A percentile compares a stretch with the other conserved stretches of the same genome.
phyloP scores from a whole-genome alignment of 2,329 filamentous ascomycete genomes.

The Epichloe bromicola region DNA sequence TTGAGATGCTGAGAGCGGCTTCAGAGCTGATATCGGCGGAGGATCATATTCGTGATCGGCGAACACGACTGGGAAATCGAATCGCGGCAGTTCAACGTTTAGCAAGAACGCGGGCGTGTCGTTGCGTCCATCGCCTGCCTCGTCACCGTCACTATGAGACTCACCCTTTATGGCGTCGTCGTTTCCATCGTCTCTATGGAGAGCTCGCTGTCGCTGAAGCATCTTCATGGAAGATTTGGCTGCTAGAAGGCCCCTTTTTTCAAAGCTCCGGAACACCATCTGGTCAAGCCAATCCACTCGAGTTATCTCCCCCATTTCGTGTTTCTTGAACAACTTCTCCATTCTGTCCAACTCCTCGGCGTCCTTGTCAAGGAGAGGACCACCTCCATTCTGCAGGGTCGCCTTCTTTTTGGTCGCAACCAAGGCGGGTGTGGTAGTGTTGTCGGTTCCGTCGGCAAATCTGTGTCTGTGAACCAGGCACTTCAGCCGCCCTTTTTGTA shows the following conservation, averaged over 20 bases:
- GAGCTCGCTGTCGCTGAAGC: constrained; percentile 33
- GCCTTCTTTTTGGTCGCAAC: constrained; percentile 42
- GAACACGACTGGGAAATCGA: constrained; percentile 92
- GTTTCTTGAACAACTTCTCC: constrained; percentile 86
- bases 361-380: constrained; percentile 51
- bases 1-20: constrained; percentile 42
- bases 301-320: constrained; percentile 96
- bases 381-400: constrained; percentile 34
- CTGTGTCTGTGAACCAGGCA: constrained; percentile 74
- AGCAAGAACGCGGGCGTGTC: constrained; percentile 57
- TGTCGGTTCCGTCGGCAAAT: constrained; percentile 72
- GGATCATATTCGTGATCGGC: constrained; percentile 85
- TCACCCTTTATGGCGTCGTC: constrained; percentile 17
- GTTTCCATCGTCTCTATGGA: constrained; percentile 24
- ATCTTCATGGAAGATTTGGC: constrained; percentile 51
- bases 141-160: constrained; percentile 17
- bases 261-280: constrained; percentile 80
- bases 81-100: constrained; percentile 83
- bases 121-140: constrained; percentile 30
- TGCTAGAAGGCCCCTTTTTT: constrained; percentile 61
- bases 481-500: constrained; percentile 86
- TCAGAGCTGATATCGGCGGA: constrained; percentile 66
- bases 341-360: constrained; percentile 78
- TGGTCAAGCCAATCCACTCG: constrained; percentile 93
- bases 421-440: constrained; percentile 62